Evolutionary conservation across 805 yeast species (phyloP).

Genomic region (Kluyveromyces nonfermentans): DNA sequence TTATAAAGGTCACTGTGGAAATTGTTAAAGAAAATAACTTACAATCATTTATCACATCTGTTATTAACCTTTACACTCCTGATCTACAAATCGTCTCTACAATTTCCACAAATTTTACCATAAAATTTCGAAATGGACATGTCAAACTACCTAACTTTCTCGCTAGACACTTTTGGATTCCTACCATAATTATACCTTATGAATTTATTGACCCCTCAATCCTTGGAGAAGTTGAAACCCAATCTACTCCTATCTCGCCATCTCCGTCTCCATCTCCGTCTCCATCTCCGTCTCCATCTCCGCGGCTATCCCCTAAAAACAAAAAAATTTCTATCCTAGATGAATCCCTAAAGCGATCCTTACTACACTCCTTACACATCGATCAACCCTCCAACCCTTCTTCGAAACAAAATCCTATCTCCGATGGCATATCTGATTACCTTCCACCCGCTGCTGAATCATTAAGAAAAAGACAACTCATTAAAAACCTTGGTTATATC

Average conservation of each 20-base stretch:
- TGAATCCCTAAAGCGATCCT: not conserved
- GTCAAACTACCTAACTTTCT: slow-evolving; percentile 27
- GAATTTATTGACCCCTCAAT: slow-evolving; percentile 26
- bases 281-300: not conserved
- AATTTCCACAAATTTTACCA: slow-evolving; percentile 27
- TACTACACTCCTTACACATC: not conserved
- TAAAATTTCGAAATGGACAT: slow-evolving; percentile 28
- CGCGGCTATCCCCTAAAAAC: not conserved
- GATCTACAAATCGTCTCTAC: slow-evolving; percentile 25
- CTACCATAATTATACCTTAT: slow-evolving; percentile 24
- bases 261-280: not conserved
- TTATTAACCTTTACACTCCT: slow-evolving; percentile 23
- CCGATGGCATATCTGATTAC: slow-evolving; percentile 14
- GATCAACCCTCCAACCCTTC: not conserved
- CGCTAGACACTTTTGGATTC: slow-evolving; percentile 23
- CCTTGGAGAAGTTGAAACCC: slow-evolving; percentile 11
- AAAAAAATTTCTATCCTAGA: not conserved
- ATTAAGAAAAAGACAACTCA: slow-evolving; percentile 16
- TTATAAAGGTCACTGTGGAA: slow-evolving; percentile 25
- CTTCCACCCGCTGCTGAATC: slow-evolving; percentile 22
- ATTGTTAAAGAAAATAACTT: slow-evolving; percentile 21
- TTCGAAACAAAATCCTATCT: not conserved
- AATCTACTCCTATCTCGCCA: no score
- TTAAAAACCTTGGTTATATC: slow-evolving; percentile 24
- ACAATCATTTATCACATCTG: slow-evolving; percentile 16